Conservation (phyloP, 441 rosid species). For the Pelargonium exstipulatum region DNA sequence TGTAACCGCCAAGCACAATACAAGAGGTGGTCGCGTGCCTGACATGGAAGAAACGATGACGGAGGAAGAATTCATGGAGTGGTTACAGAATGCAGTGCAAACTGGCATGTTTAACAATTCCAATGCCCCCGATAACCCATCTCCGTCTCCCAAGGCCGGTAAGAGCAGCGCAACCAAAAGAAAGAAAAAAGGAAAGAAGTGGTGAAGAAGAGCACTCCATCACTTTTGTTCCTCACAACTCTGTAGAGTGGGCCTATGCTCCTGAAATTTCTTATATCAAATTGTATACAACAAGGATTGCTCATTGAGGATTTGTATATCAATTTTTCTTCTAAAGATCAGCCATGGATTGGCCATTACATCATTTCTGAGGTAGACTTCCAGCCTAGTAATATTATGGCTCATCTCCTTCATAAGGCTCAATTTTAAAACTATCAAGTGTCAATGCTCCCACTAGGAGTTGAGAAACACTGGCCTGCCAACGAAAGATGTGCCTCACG, state of each 20-base stretch:
- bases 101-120: constrained; percentile 61
- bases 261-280: no score
- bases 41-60: constrained; percentile 80
- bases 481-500: no score
- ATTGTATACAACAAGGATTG: no score
- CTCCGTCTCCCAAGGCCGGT: constrained; percentile 24
- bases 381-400: no score
- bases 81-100: constrained; percentile 85
- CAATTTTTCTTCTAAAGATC: no score
- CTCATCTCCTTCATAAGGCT: no score
- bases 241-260: neutral
- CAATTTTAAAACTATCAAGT: no score
- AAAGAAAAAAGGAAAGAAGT: constrained; percentile 80
- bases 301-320: no score
- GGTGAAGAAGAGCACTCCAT: constrained; percentile 26
- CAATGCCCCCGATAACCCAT: constrained; percentile 40
- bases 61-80: constrained; percentile 72
- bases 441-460: no score
- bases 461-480: no score
- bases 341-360: no score
- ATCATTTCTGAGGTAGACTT: no score
- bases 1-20: constrained; percentile 41
- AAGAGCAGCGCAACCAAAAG: constrained; percentile 51
- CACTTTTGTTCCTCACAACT: neutral
- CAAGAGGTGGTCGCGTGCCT: constrained; percentile 52